Evolutionary conservation across 805 yeast species (phyloP).

Genomic region (Zygotorulaspora chibaensis): DNA sequence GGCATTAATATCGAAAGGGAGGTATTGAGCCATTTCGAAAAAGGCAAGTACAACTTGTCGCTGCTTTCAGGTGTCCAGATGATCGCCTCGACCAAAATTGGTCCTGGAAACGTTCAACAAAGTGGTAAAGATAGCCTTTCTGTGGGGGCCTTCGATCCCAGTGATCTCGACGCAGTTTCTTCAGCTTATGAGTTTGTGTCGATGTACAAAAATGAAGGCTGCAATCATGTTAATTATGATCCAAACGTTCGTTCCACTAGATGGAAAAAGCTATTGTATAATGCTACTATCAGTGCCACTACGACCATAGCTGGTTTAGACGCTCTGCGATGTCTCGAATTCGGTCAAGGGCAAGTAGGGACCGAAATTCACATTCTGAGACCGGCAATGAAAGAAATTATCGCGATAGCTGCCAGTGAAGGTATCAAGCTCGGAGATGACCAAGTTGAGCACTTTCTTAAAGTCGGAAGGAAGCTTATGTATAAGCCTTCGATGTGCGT

Average conservation of each 20-base stretch:
- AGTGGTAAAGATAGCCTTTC: constrained; percentile 46
- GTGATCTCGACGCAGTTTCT: constrained; percentile 28
- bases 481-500: constrained; percentile 69
- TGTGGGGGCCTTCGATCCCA: constrained; percentile 49
- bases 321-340: constrained; percentile 45
- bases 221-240: constrained; percentile 40
- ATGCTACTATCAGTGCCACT: constrained; percentile 58
- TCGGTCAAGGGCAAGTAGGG: constrained; percentile 39
- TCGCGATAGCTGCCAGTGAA: constrained; percentile 57
- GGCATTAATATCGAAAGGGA: too few species aligned
- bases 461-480: constrained; percentile 49
- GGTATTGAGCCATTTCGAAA: too few species aligned
- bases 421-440: constrained; percentile 48
- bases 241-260: constrained; percentile 48
- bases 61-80: constrained; percentile 60
- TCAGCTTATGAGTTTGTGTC: constrained; percentile 39
- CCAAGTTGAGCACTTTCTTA: constrained; percentile 45
- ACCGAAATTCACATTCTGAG: constrained; percentile 30
- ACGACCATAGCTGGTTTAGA: constrained; percentile 58
- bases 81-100: constrained; percentile 54
- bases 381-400: constrained; percentile 64
- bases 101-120: constrained; percentile 46
- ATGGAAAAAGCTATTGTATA: constrained; percentile 63
- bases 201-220: constrained; percentile 41
- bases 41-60: constrained; percentile 28